Conservation (phyloP, 331 rosid genomes). For the Pyrus hybrid region DNA sequence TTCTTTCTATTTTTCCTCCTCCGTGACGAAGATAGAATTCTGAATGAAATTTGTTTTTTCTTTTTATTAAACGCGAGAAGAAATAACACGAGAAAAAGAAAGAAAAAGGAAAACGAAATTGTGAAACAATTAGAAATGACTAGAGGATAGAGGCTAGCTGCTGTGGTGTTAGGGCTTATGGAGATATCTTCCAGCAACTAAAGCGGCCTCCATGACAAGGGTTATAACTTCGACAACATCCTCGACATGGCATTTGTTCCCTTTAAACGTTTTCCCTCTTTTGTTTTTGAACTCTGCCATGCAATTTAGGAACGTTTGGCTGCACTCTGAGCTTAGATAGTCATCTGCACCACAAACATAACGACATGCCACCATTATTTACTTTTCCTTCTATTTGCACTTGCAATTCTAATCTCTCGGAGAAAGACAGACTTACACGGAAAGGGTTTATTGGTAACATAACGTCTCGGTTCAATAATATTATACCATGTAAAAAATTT, state of each 20-base stretch:
- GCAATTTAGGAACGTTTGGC: constrained; percentile 52
- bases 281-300: constrained; percentile 40
- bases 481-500: too few relatives aligned
- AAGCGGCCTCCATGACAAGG: constrained; percentile 66
- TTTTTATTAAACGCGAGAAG: background rate
- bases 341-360: constrained; percentile 40
- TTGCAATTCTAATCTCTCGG: background rate
- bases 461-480: too few relatives aligned
- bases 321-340: constrained; percentile 73
- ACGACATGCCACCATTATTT: background rate
- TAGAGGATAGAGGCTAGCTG: background rate
- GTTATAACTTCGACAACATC: constrained; percentile 49
- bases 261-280: constrained; percentile 38
- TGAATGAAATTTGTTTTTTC: background rate
- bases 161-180: constrained; percentile 39
- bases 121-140: background rate
- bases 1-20: background rate
- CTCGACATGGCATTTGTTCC: constrained; percentile 49
- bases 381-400: background rate
- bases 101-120: background rate
- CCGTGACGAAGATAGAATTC: too few relatives aligned
- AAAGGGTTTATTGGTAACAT: too few relatives aligned
- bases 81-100: background rate
- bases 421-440: background rate
- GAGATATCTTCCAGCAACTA: constrained; percentile 56